phyloP scores from a whole-genome alignment of 2,329 filamentous ascomycete genomes.

The Botrytis pseudocinerea region DNA sequence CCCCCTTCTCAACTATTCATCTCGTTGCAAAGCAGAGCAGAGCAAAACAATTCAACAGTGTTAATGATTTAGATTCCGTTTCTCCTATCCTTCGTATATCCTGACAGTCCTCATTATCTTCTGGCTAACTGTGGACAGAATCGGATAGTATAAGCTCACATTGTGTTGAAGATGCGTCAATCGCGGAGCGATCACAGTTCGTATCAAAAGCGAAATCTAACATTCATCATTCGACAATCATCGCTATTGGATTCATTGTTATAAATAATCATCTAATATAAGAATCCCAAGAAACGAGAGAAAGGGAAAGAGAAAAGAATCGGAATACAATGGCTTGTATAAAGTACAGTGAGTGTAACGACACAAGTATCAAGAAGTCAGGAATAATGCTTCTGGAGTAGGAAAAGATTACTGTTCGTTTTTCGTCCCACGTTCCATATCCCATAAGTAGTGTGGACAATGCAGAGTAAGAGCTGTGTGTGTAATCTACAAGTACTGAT shows the following conservation, averaged over 20 bases:
- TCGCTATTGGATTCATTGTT: neutral
- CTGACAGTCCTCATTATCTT: neutral
- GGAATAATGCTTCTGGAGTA: neutral
- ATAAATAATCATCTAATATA: neutral
- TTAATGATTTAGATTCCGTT: too few relatives aligned
- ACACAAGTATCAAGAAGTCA: neutral
- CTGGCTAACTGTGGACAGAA: neutral
- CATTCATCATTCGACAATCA: too few relatives aligned
- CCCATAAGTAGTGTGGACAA: neutral
- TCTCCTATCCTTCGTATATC: too few relatives aligned
- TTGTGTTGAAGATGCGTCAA: neutral
- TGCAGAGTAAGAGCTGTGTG: conserved; percentile 1
- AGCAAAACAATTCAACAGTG: too few relatives aligned
- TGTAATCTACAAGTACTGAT: conserved; percentile 14
- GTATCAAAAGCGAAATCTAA: neutral
- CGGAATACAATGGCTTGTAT: neutral
- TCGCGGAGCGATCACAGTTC: neutral
- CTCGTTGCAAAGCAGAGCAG: too few relatives aligned
- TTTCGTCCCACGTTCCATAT: neutral
- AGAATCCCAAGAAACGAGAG: neutral
- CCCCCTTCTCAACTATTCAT: neutral
- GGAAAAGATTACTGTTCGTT: neutral
- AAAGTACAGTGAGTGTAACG: neutral
- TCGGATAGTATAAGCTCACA: neutral
- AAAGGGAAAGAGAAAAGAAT: neutral